Evolutionary conservation across 2,329 filamentous ascomycete species (phyloP).

Genomic region (Penicillium corylophilum): DNA sequence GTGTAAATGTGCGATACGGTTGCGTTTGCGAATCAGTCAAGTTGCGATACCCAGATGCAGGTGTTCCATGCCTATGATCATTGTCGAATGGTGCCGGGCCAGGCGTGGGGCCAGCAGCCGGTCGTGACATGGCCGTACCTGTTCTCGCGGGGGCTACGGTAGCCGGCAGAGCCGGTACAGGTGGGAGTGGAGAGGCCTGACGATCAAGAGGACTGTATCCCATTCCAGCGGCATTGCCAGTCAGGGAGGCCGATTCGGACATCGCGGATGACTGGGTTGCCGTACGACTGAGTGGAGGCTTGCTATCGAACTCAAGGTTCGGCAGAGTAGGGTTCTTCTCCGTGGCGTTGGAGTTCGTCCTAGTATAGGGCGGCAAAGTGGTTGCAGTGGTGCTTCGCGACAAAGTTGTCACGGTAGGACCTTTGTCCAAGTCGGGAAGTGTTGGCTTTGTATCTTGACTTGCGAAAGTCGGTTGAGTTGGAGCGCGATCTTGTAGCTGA

Average conservation of each 20-base stretch:
- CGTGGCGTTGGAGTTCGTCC: slow-evolving; percentile 47
- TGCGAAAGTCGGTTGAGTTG: slow-evolving; percentile 36
- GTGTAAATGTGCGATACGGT: slow-evolving; percentile 22
- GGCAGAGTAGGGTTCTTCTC: slow-evolving; percentile 39
- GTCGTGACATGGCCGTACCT: slow-evolving; percentile 26
- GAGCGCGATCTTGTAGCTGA: slow-evolving; percentile 54
- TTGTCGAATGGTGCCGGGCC: slow-evolving; percentile 27
- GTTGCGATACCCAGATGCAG: slow-evolving; percentile 19
- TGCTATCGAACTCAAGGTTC: slow-evolving; percentile 44
- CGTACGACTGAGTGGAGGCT: slow-evolving; percentile 41
- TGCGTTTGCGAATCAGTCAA: slow-evolving; percentile 16
- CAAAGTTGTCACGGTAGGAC: slow-evolving; percentile 26
- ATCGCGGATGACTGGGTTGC: slow-evolving; percentile 52
- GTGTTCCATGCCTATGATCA: slow-evolving; percentile 16
- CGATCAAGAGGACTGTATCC: slow-evolving; percentile 39
- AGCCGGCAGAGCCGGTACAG: slow-evolving; percentile 32
- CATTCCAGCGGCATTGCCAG: slow-evolving; percentile 29
- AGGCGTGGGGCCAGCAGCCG: slow-evolving; percentile 23
- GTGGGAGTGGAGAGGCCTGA: slow-evolving; percentile 28
- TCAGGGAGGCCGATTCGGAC: slow-evolving; percentile 53
- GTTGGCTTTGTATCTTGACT: slow-evolving; percentile 49
- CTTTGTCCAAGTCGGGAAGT: slow-evolving; percentile 56
- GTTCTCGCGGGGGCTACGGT: slow-evolving; percentile 26
- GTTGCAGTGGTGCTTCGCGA: slow-evolving; percentile 55
- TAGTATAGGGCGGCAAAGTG: slow-evolving; percentile 63